Conservation (phyloP, 768 basidiomycete species). For the Boletus rubescentipes region DNA sequence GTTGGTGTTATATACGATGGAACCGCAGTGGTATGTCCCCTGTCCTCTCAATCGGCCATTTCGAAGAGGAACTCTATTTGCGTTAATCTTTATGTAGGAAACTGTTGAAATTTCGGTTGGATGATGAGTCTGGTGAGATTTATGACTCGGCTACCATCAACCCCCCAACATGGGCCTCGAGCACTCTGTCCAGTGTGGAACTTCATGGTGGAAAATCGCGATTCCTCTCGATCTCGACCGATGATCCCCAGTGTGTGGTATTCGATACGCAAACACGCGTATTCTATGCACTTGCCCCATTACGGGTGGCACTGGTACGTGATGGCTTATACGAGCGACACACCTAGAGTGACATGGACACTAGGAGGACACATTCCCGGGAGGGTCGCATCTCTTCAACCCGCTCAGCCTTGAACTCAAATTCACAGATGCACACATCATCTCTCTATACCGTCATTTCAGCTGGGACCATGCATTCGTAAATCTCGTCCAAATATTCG, state of each 20-base stretch:
- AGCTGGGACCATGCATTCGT: too few relatives aligned
- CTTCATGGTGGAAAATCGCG: neutral
- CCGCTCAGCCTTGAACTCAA: too few relatives aligned
- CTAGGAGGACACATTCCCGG: too few relatives aligned
- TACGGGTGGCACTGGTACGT: neutral
- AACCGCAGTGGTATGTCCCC: too few relatives aligned
- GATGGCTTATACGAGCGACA: slow-evolving; percentile 7
- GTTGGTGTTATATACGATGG: too few relatives aligned
- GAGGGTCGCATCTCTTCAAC: too few relatives aligned
- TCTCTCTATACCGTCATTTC: neutral
- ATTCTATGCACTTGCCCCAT: neutral
- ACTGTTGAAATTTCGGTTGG: neutral
- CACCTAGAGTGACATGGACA: neutral
- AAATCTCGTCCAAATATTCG: neutral
- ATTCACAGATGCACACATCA: neutral
- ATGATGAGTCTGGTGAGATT: neutral
- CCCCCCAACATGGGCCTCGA: neutral
- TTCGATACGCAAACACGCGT: neutral
- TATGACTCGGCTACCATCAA: neutral
- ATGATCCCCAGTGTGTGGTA: rapidly evolving
- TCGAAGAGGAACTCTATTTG: too few relatives aligned
- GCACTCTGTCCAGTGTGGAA: rapidly evolving
- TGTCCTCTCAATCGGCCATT: too few relatives aligned
- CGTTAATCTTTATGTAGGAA: neutral
- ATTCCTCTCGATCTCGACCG: neutral